These are phyloP conservation scores for Citrus unshiu DNA, from an alignment of 345 rosid species.

Conservation along the genomic window DNA sequence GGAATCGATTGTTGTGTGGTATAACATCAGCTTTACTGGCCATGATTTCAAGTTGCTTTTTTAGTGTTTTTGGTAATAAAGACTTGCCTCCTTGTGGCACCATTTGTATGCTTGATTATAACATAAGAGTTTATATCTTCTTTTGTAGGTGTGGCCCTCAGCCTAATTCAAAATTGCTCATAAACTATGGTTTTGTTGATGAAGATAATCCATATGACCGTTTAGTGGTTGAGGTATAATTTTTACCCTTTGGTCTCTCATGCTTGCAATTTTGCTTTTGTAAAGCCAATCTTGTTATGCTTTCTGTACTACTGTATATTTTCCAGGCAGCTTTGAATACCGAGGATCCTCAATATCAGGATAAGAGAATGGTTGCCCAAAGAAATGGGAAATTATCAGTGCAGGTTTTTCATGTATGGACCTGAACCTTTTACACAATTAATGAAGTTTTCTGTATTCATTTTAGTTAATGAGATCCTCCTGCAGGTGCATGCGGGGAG, in stretches of 20 bases:
- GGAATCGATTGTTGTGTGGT: conserved; percentile 92
- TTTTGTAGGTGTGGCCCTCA: conserved; percentile 94
- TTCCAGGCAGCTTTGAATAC: conserved; percentile 85
- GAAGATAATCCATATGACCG: conserved; percentile 87
- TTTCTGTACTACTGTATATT: conserved; percentile 9
- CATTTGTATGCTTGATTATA: not conserved
- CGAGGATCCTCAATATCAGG: conserved; percentile 96
- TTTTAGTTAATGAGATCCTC: conserved; percentile 12
- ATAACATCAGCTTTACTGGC: conserved; percentile 17
- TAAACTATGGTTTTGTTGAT: conserved; percentile 93
- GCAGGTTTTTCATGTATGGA: conserved; percentile 69
- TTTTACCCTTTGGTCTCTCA: not conserved
- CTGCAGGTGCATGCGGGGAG: conserved; percentile 70
- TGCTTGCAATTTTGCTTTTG: conserved; percentile 11
- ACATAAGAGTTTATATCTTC: conserved; percentile 6
- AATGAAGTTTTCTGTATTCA: conserved; percentile 11
- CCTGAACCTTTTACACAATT: not conserved
- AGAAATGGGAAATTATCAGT: conserved; percentile 80
- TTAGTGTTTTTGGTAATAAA: conserved; percentile 13
- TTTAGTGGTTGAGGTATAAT: conserved; percentile 63
- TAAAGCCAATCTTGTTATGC: conserved; percentile 15
- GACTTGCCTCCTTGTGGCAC: conserved; percentile 7
- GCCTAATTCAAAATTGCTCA: conserved; percentile 86
- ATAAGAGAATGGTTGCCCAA: conserved; percentile 95
- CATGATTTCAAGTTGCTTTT: conserved; percentile 4